Conservation (phyloP, 2,329 filamentous ascomycete species). For the Fulvia fulva region DNA sequence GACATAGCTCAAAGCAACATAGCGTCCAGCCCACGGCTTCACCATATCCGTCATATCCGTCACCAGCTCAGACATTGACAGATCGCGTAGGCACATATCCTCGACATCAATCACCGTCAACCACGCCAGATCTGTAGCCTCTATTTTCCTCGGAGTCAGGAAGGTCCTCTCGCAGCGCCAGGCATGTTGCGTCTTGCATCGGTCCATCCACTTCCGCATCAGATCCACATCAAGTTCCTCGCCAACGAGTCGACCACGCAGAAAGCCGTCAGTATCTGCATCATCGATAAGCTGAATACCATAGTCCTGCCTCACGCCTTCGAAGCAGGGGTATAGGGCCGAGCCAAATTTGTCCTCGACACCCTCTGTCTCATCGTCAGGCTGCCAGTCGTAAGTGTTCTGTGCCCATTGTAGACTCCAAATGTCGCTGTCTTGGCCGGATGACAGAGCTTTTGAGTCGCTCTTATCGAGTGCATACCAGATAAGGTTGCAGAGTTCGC, state of each 20-base stretch:
- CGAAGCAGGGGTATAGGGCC: not conserved
- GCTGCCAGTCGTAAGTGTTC: not conserved
- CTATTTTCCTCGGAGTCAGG: not conserved
- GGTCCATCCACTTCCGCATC: not conserved
- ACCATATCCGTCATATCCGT: not conserved
- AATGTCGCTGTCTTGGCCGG: not conserved
- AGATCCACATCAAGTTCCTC: not conserved
- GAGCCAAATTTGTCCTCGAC: not conserved
- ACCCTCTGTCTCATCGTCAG: not conserved
- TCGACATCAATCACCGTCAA: not conserved
- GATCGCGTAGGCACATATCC: not conserved
- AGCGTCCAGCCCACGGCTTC: not conserved
- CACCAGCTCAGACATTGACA: not conserved
- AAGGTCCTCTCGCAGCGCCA: not conserved
- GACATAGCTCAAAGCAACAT: constrained; percentile 7
- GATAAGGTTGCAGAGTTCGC: not conserved
- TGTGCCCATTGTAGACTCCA: not conserved
- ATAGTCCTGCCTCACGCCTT: not conserved
- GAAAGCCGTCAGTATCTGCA: not conserved
- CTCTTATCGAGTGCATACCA: not conserved
- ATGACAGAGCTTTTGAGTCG: not conserved
- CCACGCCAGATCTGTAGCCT: not conserved
- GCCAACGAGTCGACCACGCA: not conserved
- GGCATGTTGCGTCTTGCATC: not conserved
- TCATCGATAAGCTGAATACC: not conserved